Conservation (phyloP, 331 rosid species). For the Cucumis variabilis region DNA sequence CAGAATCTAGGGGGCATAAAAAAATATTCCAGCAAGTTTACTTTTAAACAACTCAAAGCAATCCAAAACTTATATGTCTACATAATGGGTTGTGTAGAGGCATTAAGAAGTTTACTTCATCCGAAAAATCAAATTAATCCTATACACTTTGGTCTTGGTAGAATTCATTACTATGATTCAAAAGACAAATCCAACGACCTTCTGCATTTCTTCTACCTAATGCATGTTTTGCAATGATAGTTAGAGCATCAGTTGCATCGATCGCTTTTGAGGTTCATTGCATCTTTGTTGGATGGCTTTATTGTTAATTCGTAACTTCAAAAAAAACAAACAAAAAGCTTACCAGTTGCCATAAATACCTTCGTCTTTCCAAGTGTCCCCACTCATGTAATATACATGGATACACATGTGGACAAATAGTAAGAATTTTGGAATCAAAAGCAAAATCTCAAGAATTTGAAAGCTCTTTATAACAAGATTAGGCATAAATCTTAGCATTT, state of each 20-base stretch:
- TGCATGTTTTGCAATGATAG: neutral
- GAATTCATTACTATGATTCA: neutral
- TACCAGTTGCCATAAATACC: constrained; percentile 99
- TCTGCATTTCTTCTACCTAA: neutral
- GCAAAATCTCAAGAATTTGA: constrained; percentile 7
- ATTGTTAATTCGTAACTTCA: neutral
- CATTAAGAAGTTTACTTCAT: neutral
- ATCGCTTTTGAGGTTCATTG: constrained; percentile 3
- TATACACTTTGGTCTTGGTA: neutral
- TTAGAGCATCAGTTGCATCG: constrained; percentile 9
- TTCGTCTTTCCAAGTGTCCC: constrained; percentile 99
- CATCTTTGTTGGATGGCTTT: neutral
- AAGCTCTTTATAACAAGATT: neutral
- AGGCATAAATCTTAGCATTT: neutral
- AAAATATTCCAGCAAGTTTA: neutral
- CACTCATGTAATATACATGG: constrained; percentile 98
- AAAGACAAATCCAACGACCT: neutral
- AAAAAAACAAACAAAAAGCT: no score
- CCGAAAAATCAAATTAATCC: neutral
- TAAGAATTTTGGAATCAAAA: constrained; percentile 37
- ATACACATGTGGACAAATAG: constrained; percentile 48
- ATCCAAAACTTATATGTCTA: neutral
- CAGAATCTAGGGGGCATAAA: neutral
- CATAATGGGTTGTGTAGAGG: neutral
- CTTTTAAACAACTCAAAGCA: neutral